Evolutionary conservation across 257 asterid species (phyloP), one percentile per base, ranked within the genome.

Genomic region (Thymus mandschuricus): DNA sequence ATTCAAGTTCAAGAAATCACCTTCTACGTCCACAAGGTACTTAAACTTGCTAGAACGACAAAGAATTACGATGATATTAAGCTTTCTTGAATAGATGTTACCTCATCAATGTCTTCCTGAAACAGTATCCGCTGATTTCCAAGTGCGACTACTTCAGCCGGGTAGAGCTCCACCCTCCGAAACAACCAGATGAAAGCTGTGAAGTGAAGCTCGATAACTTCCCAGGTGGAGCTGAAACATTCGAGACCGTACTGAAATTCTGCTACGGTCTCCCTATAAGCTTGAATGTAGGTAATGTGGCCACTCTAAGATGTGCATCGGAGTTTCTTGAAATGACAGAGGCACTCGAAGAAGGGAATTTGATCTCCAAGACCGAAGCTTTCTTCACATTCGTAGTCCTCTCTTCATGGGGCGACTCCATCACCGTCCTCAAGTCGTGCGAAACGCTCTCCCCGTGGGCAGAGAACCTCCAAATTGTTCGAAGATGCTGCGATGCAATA

Each of bases 281-380:
- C 76, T 74, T 92, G 64, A 86, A 75, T 41, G 83, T 87, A 5
- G 74, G 75, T 33, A 92, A 88, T 34, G 82, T 90, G 41, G 96
- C 95, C 4, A 84, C 89, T 34, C 61, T 88, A 28, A 81, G 98
- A 81, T 90, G 98, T 64, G 98, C 86, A 52, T 82, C 98, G 13
- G 98, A 92, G 67, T 81, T 61, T 21, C 84, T 92, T 9, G 98
- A 90, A 66, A 92, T 92, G 98, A 92, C 88, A 1, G 98, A 92
- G 73, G 86, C 75, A 28, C 78, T 85, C 13, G 98, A 92, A 79
- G 97, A 86, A 35, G 97, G 97, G 70, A 90, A 92, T 70, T 86
- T 90, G 61, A 86, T 92, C 55, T 60, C 92, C 13, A 92, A 90
- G 60, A 46, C 91, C 0, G 97, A 92, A 78, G 95, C 92, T 34